phyloP scores from a whole-genome alignment of 495 filamentous ascomycete species.

The Chaetomium tenue region DNA sequence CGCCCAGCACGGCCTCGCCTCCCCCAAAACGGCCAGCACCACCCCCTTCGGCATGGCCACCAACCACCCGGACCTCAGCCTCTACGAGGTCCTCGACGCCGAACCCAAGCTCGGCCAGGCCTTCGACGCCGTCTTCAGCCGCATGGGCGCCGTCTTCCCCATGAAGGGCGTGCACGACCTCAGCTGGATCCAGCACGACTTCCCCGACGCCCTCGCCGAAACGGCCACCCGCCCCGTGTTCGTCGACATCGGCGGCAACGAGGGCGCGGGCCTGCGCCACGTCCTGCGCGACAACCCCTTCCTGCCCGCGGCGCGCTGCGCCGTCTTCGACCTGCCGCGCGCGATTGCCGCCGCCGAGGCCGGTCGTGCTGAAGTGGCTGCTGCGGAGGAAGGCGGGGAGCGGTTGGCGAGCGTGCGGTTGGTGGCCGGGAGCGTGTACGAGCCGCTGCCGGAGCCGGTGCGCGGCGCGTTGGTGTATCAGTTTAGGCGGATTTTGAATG shows the following conservation, averaged over 20 bases:
- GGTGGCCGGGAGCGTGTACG: background rate
- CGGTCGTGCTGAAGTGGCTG: too few relatives aligned
- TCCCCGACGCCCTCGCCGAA: background rate
- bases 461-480: background rate
- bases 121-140: background rate
- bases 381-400: background rate
- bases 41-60: background rate
- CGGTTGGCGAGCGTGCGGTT: background rate
- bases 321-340: background rate
- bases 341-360: background rate
- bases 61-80: background rate
- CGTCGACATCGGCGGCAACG: background rate
- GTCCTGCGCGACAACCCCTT: background rate
- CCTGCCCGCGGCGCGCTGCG: background rate
- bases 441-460: background rate
- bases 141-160: background rate
- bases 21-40: background rate
- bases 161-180: background rate
- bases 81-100: background rate
- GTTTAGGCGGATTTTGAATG: background rate
- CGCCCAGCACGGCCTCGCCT: background rate
- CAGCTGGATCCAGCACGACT: background rate
- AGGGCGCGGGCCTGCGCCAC: background rate
- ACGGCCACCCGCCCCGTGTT: background rate
- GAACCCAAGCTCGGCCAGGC: background rate